Conservation (phyloP, 306 rosid genomes). For the Spatholobus suberectus region DNA sequence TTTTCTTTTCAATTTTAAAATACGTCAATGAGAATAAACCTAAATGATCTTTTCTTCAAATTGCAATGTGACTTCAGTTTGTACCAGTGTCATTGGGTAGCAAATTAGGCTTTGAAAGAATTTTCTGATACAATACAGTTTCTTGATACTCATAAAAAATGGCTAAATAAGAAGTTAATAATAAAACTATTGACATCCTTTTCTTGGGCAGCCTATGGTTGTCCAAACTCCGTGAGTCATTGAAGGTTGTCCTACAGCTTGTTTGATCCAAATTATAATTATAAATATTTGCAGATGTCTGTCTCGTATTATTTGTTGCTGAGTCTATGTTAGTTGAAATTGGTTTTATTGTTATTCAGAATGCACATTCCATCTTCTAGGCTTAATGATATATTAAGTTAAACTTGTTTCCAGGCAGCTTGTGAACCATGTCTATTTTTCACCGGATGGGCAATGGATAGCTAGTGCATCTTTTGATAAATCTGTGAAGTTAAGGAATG, state of each 20-base stretch:
- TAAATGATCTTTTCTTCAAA: conserved; percentile 26
- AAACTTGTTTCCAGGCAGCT: conserved; percentile 56
- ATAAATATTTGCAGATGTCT: background rate
- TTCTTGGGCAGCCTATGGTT: background rate
- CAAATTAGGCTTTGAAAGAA: background rate
- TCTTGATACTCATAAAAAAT: background rate
- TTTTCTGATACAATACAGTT: background rate
- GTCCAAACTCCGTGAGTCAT: background rate
- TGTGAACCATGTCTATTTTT: conserved; percentile 87
- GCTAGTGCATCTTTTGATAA: conserved; percentile 94
- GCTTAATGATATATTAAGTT: conserved; percentile 24
- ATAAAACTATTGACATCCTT: conserved; percentile 5
- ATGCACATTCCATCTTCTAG: conserved; percentile 15
- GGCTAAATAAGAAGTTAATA: conserved; percentile 25
- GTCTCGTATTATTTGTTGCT: background rate
- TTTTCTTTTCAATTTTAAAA: background rate
- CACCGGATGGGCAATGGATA: conserved; percentile 98
- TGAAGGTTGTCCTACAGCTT: conserved; percentile 9
- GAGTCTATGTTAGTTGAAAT: too few species aligned
- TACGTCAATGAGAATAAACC: conserved; percentile 6
- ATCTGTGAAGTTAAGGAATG: conserved; percentile 88
- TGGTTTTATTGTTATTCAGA: conserved; percentile 2
- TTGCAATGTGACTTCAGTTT: conserved; percentile 25
- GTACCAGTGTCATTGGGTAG: background rate
- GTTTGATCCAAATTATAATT: background rate